A percentile compares a stretch with the other conserved stretches of the same genome.
These are phyloP conservation scores for Leccinum disarticulatum DNA, from an alignment of 768 basidiomycete species.

Conservation along the genomic window DNA sequence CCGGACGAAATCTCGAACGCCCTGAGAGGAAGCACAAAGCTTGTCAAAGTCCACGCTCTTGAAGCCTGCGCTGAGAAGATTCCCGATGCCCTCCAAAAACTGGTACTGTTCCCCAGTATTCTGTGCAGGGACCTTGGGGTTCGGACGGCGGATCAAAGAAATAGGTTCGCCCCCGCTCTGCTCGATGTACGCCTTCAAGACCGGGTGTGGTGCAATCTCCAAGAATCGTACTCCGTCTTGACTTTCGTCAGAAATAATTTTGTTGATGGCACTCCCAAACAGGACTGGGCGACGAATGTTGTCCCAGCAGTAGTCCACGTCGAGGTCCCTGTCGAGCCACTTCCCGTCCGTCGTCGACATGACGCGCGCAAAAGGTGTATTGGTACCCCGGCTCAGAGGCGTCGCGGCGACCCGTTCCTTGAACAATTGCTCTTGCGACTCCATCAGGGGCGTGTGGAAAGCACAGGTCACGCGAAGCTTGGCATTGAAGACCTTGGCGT, in stretches of 20 bases:
- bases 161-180: slow-evolving; percentile 35
- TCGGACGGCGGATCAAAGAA: slow-evolving; percentile 33
- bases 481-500: slow-evolving; percentile 26
- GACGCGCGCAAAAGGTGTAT: slow-evolving; percentile 24
- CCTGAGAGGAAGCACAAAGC: slow-evolving; percentile 25
- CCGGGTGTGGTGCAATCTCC: slow-evolving; percentile 36
- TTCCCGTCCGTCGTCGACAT: slow-evolving; percentile 38
- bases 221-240: slow-evolving; percentile 29
- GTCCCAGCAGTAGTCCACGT: slow-evolving; percentile 35
- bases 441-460: slow-evolving; percentile 38
- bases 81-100: slow-evolving; percentile 32
- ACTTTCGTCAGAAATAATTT: slow-evolving; percentile 30
- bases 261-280: slow-evolving; percentile 35
- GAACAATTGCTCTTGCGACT: slow-evolving; percentile 34
- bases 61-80: slow-evolving; percentile 31
- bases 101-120: slow-evolving; percentile 36
- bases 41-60: slow-evolving; percentile 30
- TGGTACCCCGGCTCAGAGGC: slow-evolving; percentile 20
- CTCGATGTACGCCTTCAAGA: slow-evolving; percentile 35
- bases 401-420: slow-evolving; percentile 22
- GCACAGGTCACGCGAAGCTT: slow-evolving; percentile 35
- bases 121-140: slow-evolving; percentile 29
- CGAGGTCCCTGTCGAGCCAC: slow-evolving; percentile 31
- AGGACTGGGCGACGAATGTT: slow-evolving; percentile 37
- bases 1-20: slow-evolving; percentile 21